Evolutionary conservation across 495 filamentous ascomycete species (phyloP), one percentile per base, ranked within the genome.

Genomic region (Terfezia claveryi): DNA sequence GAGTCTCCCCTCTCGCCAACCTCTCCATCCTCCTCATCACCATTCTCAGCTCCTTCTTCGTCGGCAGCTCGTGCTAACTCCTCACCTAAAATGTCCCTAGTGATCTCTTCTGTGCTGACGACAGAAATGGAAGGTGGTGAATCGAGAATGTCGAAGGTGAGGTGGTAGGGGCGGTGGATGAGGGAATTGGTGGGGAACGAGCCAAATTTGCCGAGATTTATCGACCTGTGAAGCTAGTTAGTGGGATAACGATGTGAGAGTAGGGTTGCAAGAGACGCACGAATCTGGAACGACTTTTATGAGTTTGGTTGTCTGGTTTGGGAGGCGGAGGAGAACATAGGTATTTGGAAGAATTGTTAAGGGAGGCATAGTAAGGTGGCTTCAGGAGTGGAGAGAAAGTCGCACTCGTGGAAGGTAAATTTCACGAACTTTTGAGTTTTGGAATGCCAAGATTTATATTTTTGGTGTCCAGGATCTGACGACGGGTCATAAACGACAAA

Each of bases 151-250:
- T 98, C 91, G 64, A 81, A 98, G 8, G 87, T 94, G 50, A 91
- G 71, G 69, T 94, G 76, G 68, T 85, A 94, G 0, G 91, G 91
- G 14, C 91, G 80, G 10, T 83, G 83, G 38, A 98, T 74, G 37
- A 98, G 76, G 16, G 84, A 75, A 62, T 95, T 94, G 6, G 83
- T 75, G 20, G 83, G 79, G 62, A 96, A 94, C 2, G 74, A 74
- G 53, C 92, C 91, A 64, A 84, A 93, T 77, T 93, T 94, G 37
- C 86, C 87, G 36, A 94, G 71, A 11, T 79, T 83, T 51, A 94
- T 81, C 27, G 76, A 81, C 17, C 87, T 95, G 37, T 4, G n/a
- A 55, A 23, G 16, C 27, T 32, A 7, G 27, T 32, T 32, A 32
- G 27, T 32, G 2, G 27, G 27, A 32, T 1, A 7, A 2, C 4